These are phyloP conservation scores for Penicillium sp. DNA, from an alignment of 2,329 filamentous ascomycete species.

Conservation along the genomic window DNA sequence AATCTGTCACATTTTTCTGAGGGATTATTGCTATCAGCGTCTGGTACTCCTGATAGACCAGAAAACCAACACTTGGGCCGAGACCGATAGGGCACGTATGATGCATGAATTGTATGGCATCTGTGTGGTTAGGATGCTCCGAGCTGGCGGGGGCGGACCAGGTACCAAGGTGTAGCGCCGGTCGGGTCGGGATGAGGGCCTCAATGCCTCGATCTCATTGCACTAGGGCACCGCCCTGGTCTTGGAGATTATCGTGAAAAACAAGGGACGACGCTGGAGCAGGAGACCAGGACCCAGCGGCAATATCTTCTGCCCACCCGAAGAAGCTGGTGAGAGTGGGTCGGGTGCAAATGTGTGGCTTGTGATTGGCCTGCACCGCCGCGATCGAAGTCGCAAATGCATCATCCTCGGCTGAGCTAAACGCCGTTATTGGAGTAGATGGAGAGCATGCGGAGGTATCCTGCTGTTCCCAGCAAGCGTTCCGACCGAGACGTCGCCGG, in stretches of 20 bases:
- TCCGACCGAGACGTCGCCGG: slow-evolving; percentile 16
- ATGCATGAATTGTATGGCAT: neutral
- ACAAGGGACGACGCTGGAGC: neutral
- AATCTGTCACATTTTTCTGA: neutral
- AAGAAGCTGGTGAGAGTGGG: slow-evolving; percentile 18
- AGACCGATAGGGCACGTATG: slow-evolving; percentile 13
- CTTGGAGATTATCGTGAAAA: slow-evolving; percentile 20
- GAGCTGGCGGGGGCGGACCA: slow-evolving; percentile 2
- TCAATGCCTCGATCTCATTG: slow-evolving; percentile 15
- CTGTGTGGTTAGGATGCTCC: slow-evolving; percentile 3
- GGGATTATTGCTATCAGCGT: neutral
- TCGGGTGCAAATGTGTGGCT: slow-evolving; percentile 11
- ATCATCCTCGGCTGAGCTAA: slow-evolving; percentile 31
- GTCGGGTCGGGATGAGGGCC: slow-evolving; percentile 6
- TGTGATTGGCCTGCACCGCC: slow-evolving; percentile 33
- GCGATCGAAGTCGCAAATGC: slow-evolving; percentile 22
- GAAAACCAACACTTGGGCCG: slow-evolving; percentile 8
- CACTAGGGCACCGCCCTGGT: slow-evolving; percentile 7
- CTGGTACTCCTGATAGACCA: neutral
- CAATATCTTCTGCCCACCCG: slow-evolving; percentile 38
- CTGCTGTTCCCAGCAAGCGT: neutral
- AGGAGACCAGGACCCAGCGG: slow-evolving; percentile 25
- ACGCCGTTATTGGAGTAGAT: slow-evolving; percentile 30
- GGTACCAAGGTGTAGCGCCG: slow-evolving; percentile 5
- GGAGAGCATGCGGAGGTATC: slow-evolving; percentile 3